Base-by-base conservation (phyloP, 2,329 filamentous ascomycete species). In the Ascochyta pisi region DNA sequence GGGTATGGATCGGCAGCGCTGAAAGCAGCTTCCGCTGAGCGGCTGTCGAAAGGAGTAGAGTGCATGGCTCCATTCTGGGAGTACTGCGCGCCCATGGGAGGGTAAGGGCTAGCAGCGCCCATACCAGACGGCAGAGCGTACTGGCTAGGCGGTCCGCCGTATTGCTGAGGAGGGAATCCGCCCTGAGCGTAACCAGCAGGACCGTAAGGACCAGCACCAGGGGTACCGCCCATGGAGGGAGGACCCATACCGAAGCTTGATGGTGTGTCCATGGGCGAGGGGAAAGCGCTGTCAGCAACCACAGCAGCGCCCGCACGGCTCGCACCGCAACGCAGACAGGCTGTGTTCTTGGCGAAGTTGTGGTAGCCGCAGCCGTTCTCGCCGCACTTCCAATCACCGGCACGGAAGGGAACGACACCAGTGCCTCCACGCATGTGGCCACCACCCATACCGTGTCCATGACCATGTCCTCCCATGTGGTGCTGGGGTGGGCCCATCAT, bases 291-390 rank as follows among this genome's bases (percentile, higher is more conserved):
- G 76, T 98, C 95, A 27, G 94, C 94, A 54, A 98, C 92, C 46
- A 99, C 91, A 15, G 94, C 93, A 56, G 95, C 95, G 61, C 91
- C 92, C 58, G 94, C 94, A 68, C 95, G 91, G 76, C 92, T 96
- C 49, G 94, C 95, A 75, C 95, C 95, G 74, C 95, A 99, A 57
- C 95, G 91, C 61, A 99, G 86, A 78, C 95, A 99, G 79, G 92
- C 96, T 54, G 98, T 94, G 70, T 99, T 99, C 86, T 99, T 99
- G 60, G 95, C 95, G 74, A 99, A 99, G 81, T 99, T 99, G 82
- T 99, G 95, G 78, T 99, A 99, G 55, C 91, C 92, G 75, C 95
- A 99, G 34, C 93, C 92, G 73, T 99, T 95, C 63, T 95, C 95
- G 53, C 95, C 95, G 73, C 95, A 99, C 79, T 97, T 97, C 95